Base-by-base conservation (phyloP, 176 grass and related monocot genomes). In the Carex parvula region DNA sequence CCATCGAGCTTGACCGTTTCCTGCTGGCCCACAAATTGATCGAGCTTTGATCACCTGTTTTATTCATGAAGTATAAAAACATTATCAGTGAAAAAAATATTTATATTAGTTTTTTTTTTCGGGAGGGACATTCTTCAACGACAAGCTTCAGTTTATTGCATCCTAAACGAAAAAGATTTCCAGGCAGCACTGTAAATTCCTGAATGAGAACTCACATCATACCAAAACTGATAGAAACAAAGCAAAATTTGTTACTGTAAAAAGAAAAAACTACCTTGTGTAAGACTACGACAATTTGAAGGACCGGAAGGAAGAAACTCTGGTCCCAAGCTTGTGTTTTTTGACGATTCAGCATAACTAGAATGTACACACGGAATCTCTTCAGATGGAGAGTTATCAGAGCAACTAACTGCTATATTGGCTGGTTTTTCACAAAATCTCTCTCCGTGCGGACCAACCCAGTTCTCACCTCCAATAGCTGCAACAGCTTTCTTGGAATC, bases 1-100 rank as follows among this genome's bases (percentile, higher is more conserved):
- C 72, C 79, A 65, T 60, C 50, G 74, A 87, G 86, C 87, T 68
- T 55, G 66, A 61, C 56, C 48, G 48, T 83, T 66, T 83, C 46
- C 41, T 83, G 60, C 24, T 54, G 7, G 58, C 24, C 55, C 8
- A 41, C 60, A 66, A 52, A 52, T 69, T 21, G 26, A 83, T 54
- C 8, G 20, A 26, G 15, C 4, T 64, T 52, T 24, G 35, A 62
- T 75, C 55, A 37, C 66, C 82, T 57, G 73, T 1, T 78, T 78
- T 71, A 71, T 46, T 64, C 39, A 71, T 71, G 3, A 71, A 71
- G 50, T 57, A 13, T 53, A 78, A 57, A 33, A 78, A 5, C 14
- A 50, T 50, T 17, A 32, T 78, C 26, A 57, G 73, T 78, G 33
- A 16, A 77, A 54, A 77, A 50, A 5, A 73, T 50, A 20, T 50